A percentile compares a stretch with the other conserved stretches of the same genome.
These are phyloP conservation scores for Kokia cookei DNA, from an alignment of 441 rosid genomes.

Conservation along the genomic window DNA sequence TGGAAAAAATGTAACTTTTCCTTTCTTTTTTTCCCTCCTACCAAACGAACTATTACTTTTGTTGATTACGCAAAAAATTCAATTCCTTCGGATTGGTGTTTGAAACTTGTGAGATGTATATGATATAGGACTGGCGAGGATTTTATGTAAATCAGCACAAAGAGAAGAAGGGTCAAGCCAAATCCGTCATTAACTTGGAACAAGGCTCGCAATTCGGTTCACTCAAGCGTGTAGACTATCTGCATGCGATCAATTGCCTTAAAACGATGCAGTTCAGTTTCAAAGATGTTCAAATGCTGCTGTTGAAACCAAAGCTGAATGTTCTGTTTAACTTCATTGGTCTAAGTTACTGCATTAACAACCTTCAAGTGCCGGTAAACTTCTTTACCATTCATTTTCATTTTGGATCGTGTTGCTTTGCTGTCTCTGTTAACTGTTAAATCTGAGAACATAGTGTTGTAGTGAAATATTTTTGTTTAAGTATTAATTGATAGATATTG, in stretches of 20 bases:
- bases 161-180: slow-evolving; percentile 36
- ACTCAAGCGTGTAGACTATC: slow-evolving; percentile 41
- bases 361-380: slow-evolving; percentile 42
- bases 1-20: no score
- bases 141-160: slow-evolving; percentile 34
- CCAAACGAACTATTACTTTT: no score
- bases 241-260: slow-evolving; percentile 36
- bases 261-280: slow-evolving; percentile 32
- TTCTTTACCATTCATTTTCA: not conserved
- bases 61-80: not conserved
- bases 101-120: not conserved
- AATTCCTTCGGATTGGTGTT: not conserved
- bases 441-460: no score
- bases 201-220: slow-evolving; percentile 24
- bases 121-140: slow-evolving; percentile 49
- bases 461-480: not conserved
- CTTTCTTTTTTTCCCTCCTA: no score
- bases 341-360: slow-evolving; percentile 47
- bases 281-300: slow-evolving; percentile 48
- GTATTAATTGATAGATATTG: not conserved
- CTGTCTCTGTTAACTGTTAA: no score
- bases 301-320: slow-evolving; percentile 48
- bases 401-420: not conserved
- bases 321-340: slow-evolving; percentile 57
- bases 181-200: slow-evolving; percentile 28